Evolutionary conservation across 176 grass and related monocot species (phyloP).

Genomic region (Chloris gayana): DNA sequence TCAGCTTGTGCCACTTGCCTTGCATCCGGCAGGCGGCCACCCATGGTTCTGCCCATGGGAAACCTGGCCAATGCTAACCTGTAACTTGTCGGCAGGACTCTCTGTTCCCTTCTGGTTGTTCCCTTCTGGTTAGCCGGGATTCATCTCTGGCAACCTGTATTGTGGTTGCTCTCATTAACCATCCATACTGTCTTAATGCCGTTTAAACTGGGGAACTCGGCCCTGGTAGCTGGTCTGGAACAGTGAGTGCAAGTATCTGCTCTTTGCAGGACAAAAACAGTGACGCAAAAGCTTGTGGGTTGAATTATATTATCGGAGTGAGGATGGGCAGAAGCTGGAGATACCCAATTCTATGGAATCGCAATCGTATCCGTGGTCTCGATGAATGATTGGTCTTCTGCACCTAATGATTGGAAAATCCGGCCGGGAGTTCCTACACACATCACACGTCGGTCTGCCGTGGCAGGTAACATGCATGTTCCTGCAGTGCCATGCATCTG

Average conservation of each 20-base stretch:
- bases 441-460: slow-evolving; percentile 21
- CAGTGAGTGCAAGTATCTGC: background rate
- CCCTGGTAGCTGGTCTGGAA: background rate
- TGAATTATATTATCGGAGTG: background rate
- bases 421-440: background rate
- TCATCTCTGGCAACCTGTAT: background rate
- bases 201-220: background rate
- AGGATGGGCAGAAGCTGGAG: background rate
- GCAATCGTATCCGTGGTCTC: background rate
- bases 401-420: background rate
- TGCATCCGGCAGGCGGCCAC: background rate
- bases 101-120: background rate
- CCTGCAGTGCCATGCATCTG: background rate
- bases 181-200: background rate
- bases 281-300: too few species aligned
- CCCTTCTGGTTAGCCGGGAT: background rate
- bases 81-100: too few species aligned
- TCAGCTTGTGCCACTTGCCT: background rate
- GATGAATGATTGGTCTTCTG: background rate
- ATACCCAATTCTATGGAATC: background rate
- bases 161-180: background rate
- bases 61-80: background rate
- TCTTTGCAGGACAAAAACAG: background rate
- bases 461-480: slow-evolving; percentile 14
- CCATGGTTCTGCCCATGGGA: background rate